Base-by-base conservation (phyloP, 345 rosid species). In the Gossypium sturtianum region DNA sequence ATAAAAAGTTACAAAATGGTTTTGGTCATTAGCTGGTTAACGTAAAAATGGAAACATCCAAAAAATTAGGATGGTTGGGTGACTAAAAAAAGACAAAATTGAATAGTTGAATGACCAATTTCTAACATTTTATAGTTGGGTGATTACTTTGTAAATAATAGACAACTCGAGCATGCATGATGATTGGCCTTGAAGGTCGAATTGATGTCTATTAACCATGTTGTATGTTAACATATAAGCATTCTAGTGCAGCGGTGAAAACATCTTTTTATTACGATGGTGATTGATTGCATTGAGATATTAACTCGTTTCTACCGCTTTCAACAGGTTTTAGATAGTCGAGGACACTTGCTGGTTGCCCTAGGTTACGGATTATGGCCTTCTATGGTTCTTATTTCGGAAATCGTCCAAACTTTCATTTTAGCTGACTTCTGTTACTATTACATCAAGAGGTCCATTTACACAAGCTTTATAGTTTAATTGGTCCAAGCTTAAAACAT, bases 291-390 rank as follows among this genome's bases (percentile, higher is more conserved):
- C 41, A 22, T 56, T 56, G 9, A 12, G 68, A 61, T 45, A 15
- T 22, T 64, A 64, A 74, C 52, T 49, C 12, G 3, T 64, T 15
- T 62, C 29, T 65, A 58, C 59, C 25, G 12, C 53, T 43, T 65
- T 22, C 59, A 83, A 73, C 86, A 96, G 99, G 99, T 96, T 76
- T 62, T 96, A 70, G 99, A 96, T 79, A 93, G 82, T 78, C 89
- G 97, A 12, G 99, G 99, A 34, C 92, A 90, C 72, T 86, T 96
- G 81, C 86, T 96, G 74, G 97, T 93, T 20, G 97, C 99, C 38
- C 82, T 96, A 83, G 99, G 99, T 69, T 87, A 93, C 72, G 99
- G 99, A 74, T 77, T 96, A 64, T 96, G 99, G 99, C 99, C 99
- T 70, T 90, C 97, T 9, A 93, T 96, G 97, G 98, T 96, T 84